Base-by-base conservation (phyloP, 108 stramenopile genomes). In the Skeletonema menzelii region DNA sequence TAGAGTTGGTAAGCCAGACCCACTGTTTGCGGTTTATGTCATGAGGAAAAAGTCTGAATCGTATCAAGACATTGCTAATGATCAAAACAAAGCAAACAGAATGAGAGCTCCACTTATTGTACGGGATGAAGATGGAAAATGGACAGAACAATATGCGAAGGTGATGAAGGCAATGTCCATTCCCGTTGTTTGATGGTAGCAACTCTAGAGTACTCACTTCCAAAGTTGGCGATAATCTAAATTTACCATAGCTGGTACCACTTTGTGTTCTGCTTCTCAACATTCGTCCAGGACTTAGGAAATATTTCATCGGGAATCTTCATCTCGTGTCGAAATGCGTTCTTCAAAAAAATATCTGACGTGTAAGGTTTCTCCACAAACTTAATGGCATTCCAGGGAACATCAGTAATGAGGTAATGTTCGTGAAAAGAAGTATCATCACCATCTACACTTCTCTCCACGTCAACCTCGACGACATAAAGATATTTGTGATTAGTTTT, bases 281-380 rank as follows among this genome's bases (percentile, higher is more conserved):
- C 5, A 22, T 86, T 79, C 77, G 71, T 76, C 87, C 85, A 88
- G n/a, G 74, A 76, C 30, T 57, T 46, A 0, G 87, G 87, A 59
- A 84, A 90, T n/a, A 88, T 14, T 20, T 85, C 88, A 76, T 92
- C 91, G 4, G 80, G 79, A 14, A 88, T 31, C 19, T 72, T 83
- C 70, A 91, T 88, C 47, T 84, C 85, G 58, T 88, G 85, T 19
- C 90, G 84, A 72, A 91, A 91, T 10, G 88, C 76, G 14, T 72
- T n/a, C 69, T 83, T 83, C 73, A 83, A 70, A 56, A 74, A 81
- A 7, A 90, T 74, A 71, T 91, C 91, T 24, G 84, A 74, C 7
- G 69, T 67, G 55, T 91, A 93, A 0, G 84, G 84, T 24, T 20
- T 47, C 67, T 93, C 86, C 5, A 82, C 59, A 56, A 93, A 91